phyloP scores from a whole-genome alignment of 2,329 filamentous ascomycete species.

The Pseudophaeomoniella oleicola region DNA sequence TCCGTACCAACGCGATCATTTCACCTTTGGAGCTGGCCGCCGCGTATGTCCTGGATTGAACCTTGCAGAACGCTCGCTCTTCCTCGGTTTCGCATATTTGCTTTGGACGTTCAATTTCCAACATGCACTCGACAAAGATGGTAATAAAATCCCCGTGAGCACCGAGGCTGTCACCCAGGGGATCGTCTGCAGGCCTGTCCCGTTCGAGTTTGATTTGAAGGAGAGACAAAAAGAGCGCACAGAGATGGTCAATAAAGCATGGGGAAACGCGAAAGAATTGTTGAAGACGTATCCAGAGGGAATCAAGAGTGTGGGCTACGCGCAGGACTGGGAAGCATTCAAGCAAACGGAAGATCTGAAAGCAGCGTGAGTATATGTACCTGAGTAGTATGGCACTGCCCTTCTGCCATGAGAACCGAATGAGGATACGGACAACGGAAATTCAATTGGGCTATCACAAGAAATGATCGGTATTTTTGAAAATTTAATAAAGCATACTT shows the following conservation, averaged over 20 bases:
- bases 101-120: slow-evolving; percentile 19
- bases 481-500: too few relatives aligned
- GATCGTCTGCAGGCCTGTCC: neutral
- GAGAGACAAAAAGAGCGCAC: neutral
- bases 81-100: slow-evolving; percentile 14
- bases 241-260: slow-evolving; percentile 4
- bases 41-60: slow-evolving; percentile 19
- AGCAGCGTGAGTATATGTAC: too few relatives aligned
- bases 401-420: too few relatives aligned
- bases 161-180: slow-evolving; percentile 1
- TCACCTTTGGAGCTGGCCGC: slow-evolving; percentile 16
- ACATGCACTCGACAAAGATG: slow-evolving; percentile 7
- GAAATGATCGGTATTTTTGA: too few relatives aligned
- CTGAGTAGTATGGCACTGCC: too few relatives aligned
- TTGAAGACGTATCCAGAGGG: slow-evolving; percentile 4
- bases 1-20: slow-evolving; percentile 14
- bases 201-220: neutral
- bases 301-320: slow-evolving; percentile 4
- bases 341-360: slow-evolving; percentile 1
- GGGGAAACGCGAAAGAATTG: slow-evolving; percentile 6
- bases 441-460: too few relatives aligned
- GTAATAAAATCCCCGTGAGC: slow-evolving; percentile 4
- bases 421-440: too few relatives aligned
- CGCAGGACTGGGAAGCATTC: slow-evolving; percentile 4
- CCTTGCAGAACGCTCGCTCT: slow-evolving; percentile 18